Base-by-base conservation (phyloP, 352 stramenopile genomes). In the Globisporangium megalacanthum region DNA sequence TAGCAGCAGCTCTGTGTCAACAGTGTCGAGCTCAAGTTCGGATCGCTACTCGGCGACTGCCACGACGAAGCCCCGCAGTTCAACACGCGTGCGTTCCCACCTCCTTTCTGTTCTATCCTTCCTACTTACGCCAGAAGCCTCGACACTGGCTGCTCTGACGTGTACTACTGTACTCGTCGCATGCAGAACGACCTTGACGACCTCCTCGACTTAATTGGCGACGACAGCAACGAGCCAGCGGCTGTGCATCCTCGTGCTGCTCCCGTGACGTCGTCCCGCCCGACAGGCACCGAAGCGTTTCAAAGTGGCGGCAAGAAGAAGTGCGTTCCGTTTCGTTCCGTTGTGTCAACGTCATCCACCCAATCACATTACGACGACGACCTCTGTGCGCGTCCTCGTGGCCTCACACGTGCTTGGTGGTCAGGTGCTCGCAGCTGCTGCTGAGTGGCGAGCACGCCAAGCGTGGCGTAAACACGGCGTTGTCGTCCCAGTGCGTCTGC, bases 171-270 rank as follows among this genome's bases (percentile, higher is more conserved):
- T 8, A n/a, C 33, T 9, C 33, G 5, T 37, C 49, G 10, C 14
- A 54, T 52, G 39, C 65, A 88, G 62, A 77, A 70, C 22, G 77
- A 88, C 36, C 72, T 93, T n/a, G 77, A 93, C 49, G 79, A 91
- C 49, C 53, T 93, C 13, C 65, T 93, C 15, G 70, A 86, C 49
- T 80, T 91, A 73, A 68, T 89, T 6, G 63, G 65, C 42, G 68
- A 73, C 25, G 72, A 79, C 25, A 70, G 83, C 37, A 72, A 79
- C 42, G 72, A 68, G 22, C 59, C 55, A 42, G 61, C 58, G 15
- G 52, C 48, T 14, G 54, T 78, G 11, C 67, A 85, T 37, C 70
- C 78, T 20, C 66, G 60, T 22, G 48, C 8, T 33, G 19, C 33
- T 5, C 42, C 8, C 33, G 9, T 35, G 5, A 44, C 49, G 22